Conservation (phyloP, 352 stramenopile genomes). For the Plasmopara halstedii region DNA sequence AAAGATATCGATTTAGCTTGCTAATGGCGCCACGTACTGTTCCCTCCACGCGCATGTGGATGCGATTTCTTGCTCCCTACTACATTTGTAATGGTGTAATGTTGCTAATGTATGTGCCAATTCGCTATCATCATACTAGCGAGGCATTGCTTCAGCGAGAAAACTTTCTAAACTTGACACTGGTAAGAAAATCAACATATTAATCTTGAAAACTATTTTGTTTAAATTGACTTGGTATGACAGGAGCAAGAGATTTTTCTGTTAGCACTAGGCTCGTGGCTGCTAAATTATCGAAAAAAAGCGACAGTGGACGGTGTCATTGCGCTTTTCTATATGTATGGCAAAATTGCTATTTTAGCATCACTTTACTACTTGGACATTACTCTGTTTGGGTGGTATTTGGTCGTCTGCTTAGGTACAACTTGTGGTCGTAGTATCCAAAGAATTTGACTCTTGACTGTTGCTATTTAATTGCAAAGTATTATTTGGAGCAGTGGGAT, state of each 20-base stretch:
- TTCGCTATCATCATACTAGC: slow-evolving; percentile 36
- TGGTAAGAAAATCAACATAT: slow-evolving; percentile 22
- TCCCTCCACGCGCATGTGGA: slow-evolving; percentile 18
- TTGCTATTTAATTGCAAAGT: slow-evolving; percentile 21
- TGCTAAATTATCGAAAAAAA: slow-evolving; percentile 75
- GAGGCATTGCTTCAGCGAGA: slow-evolving; percentile 39
- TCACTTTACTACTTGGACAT: slow-evolving; percentile 64
- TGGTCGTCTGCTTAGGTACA: slow-evolving; percentile 49
- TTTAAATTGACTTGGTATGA: neutral
- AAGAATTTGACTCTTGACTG: neutral
- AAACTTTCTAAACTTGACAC: slow-evolving; percentile 53
- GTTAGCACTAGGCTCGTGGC: slow-evolving; percentile 41
- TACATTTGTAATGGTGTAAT: slow-evolving; percentile 53
- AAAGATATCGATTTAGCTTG: neutral
- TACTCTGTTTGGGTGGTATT: slow-evolving; percentile 53
- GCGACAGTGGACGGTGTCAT: slow-evolving; percentile 56
- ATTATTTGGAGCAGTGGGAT: slow-evolving; percentile 49
- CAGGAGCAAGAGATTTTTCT: slow-evolving; percentile 70
- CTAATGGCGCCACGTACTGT: slow-evolving; percentile 2
- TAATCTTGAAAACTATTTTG: neutral
- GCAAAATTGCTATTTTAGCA: slow-evolving; percentile 50
- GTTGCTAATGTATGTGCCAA: slow-evolving; percentile 46
- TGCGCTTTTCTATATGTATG: slow-evolving; percentile 62
- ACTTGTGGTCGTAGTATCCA: neutral
- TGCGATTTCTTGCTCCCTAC: slow-evolving; percentile 60